These are phyloP conservation scores for Saccharomycopsis hybrid DNA, from an alignment of 1,139 yeast species.

Conservation along the genomic window DNA sequence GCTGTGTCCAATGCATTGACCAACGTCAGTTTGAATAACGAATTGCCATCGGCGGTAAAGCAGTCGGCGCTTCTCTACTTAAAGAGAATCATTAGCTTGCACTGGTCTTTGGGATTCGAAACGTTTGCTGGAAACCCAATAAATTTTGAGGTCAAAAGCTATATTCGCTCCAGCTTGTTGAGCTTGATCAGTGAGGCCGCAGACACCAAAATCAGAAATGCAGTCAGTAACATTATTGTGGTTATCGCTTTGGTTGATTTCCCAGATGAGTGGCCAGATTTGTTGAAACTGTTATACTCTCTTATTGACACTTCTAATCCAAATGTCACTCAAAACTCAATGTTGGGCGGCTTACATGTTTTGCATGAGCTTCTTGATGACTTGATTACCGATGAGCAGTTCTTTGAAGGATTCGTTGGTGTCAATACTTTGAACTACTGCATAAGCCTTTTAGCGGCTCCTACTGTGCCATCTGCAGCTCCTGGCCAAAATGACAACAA, in stretches of 20 bases:
- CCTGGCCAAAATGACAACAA: slow-evolving; percentile 20
- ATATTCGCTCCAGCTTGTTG: slow-evolving; percentile 46
- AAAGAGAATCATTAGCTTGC: slow-evolving; percentile 61
- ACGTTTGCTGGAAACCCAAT: slow-evolving; percentile 69
- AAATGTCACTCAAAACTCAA: slow-evolving; percentile 25
- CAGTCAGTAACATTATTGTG: slow-evolving; percentile 69
- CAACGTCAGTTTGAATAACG: slow-evolving; percentile 24
- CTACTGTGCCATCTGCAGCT: slow-evolving; percentile 21
- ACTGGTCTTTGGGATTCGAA: slow-evolving; percentile 84
- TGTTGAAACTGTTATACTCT: slow-evolving; percentile 45
- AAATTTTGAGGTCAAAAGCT: slow-evolving; percentile 43
- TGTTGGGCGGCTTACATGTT: slow-evolving; percentile 64
- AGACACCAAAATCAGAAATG: slow-evolving; percentile 56
- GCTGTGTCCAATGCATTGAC: slow-evolving; percentile 27
- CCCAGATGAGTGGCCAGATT: slow-evolving; percentile 93
- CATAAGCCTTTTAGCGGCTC: slow-evolving; percentile 33
- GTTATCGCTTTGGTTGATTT: slow-evolving; percentile 86
- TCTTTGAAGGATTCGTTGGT: slow-evolving; percentile 71
- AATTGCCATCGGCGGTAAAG: slow-evolving; percentile 28
- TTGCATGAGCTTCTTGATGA: slow-evolving; percentile 81
- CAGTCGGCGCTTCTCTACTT: slow-evolving; percentile 69
- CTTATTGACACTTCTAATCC: slow-evolving; percentile 34
- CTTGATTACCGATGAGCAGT: slow-evolving; percentile 77
- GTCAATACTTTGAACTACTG: slow-evolving; percentile 44
- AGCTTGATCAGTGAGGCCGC: slow-evolving; percentile 43